These are phyloP conservation scores for Sporothrix pseudoabietina DNA, from an alignment of 2,329 filamentous ascomycete genomes.

Conservation along the genomic window DNA sequence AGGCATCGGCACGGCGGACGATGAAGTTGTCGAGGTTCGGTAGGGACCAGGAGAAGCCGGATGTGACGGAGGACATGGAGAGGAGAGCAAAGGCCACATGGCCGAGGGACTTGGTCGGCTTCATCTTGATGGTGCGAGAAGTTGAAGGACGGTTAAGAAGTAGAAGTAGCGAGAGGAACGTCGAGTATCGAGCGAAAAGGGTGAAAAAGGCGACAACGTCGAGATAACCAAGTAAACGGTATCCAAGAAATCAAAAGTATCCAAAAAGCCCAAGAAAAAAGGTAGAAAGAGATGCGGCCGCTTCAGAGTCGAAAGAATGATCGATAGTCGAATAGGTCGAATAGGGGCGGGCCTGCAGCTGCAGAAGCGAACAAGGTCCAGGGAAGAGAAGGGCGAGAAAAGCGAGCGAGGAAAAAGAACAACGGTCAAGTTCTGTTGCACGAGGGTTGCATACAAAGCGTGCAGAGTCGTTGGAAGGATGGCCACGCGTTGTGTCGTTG, in stretches of 20 bases:
- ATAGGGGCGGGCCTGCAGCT: neutral
- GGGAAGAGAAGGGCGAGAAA: conserved; percentile 5
- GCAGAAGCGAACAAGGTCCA: conserved; percentile 1
- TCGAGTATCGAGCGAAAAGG: neutral
- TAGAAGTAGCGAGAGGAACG: neutral
- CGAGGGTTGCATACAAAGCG: conserved; percentile 9
- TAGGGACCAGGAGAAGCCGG: conserved; percentile 55
- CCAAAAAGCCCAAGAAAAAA: neutral
- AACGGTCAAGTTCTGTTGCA: conserved; percentile 16
- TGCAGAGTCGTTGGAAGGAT: neutral
- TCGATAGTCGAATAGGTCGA: neutral
- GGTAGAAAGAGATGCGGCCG: neutral
- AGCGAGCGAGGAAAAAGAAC: neutral
- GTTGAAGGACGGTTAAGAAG: neutral
- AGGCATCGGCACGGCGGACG: conserved; percentile 47
- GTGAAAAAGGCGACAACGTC: neutral
- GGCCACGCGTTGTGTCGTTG: conserved; percentile 11
- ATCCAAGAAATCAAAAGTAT: neutral
- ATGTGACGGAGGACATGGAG: conserved; percentile 54
- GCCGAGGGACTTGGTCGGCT: conserved; percentile 48
- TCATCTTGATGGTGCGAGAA: conserved; percentile 30
- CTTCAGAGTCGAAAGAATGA: neutral
- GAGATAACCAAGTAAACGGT: conserved; percentile 1
- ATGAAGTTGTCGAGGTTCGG: conserved; percentile 57
- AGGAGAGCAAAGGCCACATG: conserved; percentile 55